These are phyloP conservation scores for Talaromyces verruculosus DNA, from an alignment of 2,329 filamentous ascomycete species.

Conservation along the genomic window DNA sequence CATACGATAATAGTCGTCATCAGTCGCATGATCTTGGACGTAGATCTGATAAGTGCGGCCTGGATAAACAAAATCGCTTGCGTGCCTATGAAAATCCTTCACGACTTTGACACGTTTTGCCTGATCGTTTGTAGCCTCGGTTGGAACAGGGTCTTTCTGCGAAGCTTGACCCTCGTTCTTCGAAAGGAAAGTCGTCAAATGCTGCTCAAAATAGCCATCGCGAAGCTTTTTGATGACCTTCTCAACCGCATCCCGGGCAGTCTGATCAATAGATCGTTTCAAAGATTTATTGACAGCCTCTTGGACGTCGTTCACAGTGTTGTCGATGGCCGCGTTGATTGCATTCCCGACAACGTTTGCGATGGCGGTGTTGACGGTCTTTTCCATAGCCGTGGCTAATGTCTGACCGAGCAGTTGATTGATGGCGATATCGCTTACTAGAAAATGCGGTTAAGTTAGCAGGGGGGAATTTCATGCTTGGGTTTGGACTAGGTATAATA, in stretches of 20 bases:
- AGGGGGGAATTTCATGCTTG: background rate
- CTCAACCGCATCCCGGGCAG: background rate
- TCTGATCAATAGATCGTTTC: background rate
- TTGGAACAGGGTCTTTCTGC: background rate
- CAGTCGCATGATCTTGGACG: background rate
- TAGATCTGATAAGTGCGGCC: background rate
- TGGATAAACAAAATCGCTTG: background rate
- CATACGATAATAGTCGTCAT: background rate
- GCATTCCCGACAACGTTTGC: background rate
- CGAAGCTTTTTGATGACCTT: background rate
- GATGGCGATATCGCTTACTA: background rate
- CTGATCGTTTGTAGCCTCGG: background rate
- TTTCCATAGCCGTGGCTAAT: background rate
- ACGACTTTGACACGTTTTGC: background rate
- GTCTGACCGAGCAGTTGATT: background rate
- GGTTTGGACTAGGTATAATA: too few relatives aligned
- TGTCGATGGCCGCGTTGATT: background rate
- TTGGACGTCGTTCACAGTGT: background rate
- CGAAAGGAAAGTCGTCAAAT: background rate
- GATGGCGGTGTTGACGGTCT: background rate
- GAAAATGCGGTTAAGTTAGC: background rate
- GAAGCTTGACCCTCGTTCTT: background rate
- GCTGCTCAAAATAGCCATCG: background rate
- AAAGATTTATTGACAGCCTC: background rate
- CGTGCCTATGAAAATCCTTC: background rate